Base-by-base conservation (phyloP, 176 grass and related monocot genomes). In the Musa schizocarpa region DNA sequence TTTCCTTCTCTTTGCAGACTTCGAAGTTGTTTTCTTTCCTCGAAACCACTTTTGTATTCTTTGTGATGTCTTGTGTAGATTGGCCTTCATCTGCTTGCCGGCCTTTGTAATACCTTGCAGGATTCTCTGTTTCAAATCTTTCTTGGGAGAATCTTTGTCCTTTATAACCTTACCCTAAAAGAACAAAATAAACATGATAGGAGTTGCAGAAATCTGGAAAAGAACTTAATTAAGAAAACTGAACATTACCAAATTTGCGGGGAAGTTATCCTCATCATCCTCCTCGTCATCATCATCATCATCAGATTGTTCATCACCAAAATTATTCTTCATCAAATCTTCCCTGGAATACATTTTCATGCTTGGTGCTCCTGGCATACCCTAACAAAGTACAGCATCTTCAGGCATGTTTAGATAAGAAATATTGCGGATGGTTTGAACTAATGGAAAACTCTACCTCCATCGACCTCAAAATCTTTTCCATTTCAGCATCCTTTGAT, bases 281-380 rank as follows among this genome's bases (percentile, higher is more conserved):
- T 85, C 77, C 11, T 69, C 82, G 20, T 96, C 89, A 0, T 92
- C 93, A 26, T 92, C 87, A n/a, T 86, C 87, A 12, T 83, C 87
- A 23, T 88, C 93, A 27, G 76, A 80, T 13, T 63, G 88, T 29
- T 84, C 85, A 20, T 63, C 43, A 63, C 81, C 85, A 71, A 93
- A 98, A 71, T 98, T 98, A 54, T 98, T 98, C 67, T 91, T 98
- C 88, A 93, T 87, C 76, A 98, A 56, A 80, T 93, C 90, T 3
- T 98, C 94, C 83, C 81, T 89, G 13, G 94, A 98, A 80, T 86
- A 98, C 94, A 98, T 98, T 71, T 98, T 98, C 94, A 91, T 98
- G 79, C 68, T 91, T 52, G 94, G 94, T 26, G 90, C 90, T 69
- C 94, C 94, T 0, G 94, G 90, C 20, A 98, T 90, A 52, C 87